phyloP scores from a whole-genome alignment of 768 basidiomycete genomes.

The Mycena vitilis region DNA sequence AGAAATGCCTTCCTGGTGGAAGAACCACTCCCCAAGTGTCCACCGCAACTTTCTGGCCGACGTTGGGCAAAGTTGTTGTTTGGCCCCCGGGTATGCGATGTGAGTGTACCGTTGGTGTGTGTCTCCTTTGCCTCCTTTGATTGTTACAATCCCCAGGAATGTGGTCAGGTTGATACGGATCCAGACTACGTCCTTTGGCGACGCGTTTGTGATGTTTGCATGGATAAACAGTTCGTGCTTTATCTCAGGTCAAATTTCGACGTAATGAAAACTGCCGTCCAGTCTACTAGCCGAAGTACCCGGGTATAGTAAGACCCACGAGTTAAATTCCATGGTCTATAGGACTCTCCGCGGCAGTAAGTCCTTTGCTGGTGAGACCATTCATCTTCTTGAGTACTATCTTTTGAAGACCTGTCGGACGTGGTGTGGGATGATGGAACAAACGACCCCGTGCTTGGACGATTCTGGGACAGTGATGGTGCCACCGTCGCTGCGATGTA shows the following conservation, averaged over 20 bases:
- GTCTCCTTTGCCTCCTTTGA: no score
- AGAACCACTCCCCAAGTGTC: no score
- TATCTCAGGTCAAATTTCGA: neutral
- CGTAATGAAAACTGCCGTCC: neutral
- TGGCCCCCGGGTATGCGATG: no score
- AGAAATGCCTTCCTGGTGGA: no score
- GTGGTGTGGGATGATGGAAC: neutral
- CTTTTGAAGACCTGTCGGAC: neutral
- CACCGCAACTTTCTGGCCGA: no score
- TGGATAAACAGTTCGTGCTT: conserved; percentile 4
- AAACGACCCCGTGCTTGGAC: neutral
- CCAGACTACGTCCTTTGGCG: conserved; percentile 1
- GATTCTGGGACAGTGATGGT: conserved; percentile 8
- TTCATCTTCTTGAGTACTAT: no score
- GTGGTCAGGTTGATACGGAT: neutral
- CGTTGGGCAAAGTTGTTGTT: no score
- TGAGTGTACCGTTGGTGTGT: no score
- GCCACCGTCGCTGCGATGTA: neutral
- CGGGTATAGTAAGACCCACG: neutral
- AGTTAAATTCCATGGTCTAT: neutral
- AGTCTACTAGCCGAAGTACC: conserved; percentile 2
- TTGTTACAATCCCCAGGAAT: conserved; percentile 1
- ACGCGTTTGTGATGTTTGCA: neutral
- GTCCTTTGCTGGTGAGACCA: neutral
- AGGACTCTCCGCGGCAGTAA: neutral